Percentiles rank a stretch among this genome's conserved stretches.
Conservation (phyloP, 2,329 filamentous ascomycete genomes). For the Madurella mycetomatis region DNA sequence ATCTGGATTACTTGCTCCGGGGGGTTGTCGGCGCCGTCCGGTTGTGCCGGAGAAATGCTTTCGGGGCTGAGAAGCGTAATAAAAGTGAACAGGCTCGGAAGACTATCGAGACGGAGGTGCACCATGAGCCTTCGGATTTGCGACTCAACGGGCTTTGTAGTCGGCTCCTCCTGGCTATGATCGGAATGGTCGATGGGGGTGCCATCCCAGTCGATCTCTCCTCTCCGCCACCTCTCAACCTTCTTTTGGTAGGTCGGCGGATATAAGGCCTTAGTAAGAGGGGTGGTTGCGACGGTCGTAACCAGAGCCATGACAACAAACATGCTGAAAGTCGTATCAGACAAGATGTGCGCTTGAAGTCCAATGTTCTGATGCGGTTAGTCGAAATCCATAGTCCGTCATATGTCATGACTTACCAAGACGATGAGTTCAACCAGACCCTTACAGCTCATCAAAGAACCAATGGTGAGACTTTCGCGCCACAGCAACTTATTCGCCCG, state of each 20-base stretch:
- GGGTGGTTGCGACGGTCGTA: constrained; percentile 80
- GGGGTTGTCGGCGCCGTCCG: constrained; percentile 23
- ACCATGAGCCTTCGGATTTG: constrained; percentile 65
- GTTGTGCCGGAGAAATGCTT: constrained; percentile 9
- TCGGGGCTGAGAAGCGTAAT: constrained; percentile 66
- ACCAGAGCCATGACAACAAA: constrained; percentile 91
- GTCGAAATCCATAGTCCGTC: background rate
- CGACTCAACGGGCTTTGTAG: constrained; percentile 32
- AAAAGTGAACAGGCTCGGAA: constrained; percentile 76
- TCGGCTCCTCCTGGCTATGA: constrained; percentile 22
- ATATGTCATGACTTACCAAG: constrained; percentile 52
- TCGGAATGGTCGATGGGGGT: constrained; percentile 35
- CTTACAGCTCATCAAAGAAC: constrained; percentile 93
- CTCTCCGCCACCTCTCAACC: constrained; percentile 59
- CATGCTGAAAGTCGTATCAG: constrained; percentile 79
- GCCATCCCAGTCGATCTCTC: constrained; percentile 82
- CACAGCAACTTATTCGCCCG: constrained; percentile 73
- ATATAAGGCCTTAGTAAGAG: constrained; percentile 68
- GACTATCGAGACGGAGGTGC: constrained; percentile 78
- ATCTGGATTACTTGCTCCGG: constrained; percentile 15
- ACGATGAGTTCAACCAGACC: constrained; percentile 93
- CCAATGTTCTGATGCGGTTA: constrained; percentile 57
- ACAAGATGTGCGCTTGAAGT: constrained; percentile 76
- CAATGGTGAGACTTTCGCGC: constrained; percentile 86
- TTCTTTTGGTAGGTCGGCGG: constrained; percentile 58